Conservation (phyloP, 1,284 basidiomycete species). For the Neonothopanus nambi region DNA sequence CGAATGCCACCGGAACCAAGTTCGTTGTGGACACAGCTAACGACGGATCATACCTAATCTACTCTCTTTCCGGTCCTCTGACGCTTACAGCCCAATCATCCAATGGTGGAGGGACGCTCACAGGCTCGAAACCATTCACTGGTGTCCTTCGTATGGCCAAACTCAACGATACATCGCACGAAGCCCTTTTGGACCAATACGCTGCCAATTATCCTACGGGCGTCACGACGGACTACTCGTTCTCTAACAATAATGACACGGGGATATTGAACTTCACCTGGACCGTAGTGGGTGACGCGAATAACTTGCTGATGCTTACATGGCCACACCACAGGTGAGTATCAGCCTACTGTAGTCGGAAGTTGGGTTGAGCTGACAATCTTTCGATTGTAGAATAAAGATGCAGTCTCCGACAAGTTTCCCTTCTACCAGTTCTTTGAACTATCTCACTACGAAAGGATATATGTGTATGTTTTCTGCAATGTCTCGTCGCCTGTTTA, state of each 20-base stretch:
- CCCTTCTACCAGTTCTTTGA: slow-evolving; percentile 26
- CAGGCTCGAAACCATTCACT: slow-evolving; percentile 31
- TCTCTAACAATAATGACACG: slow-evolving; percentile 23
- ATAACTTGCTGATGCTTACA: slow-evolving; percentile 31
- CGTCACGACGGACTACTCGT: slow-evolving; percentile 30
- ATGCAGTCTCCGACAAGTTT: slow-evolving; percentile 25
- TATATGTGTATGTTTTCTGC: slow-evolving; percentile 24
- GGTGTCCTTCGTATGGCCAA: slow-evolving; percentile 44
- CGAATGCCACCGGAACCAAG: slow-evolving; percentile 26
- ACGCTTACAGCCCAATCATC: slow-evolving; percentile 25
- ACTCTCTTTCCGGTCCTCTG: slow-evolving; percentile 31
- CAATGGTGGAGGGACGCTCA: slow-evolving; percentile 21
- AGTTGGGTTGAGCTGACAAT: neutral
- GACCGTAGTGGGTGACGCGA: slow-evolving; percentile 29
- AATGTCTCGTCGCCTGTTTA: too few species aligned
- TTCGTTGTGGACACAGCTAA: slow-evolving; percentile 27
- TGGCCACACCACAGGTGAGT: slow-evolving; percentile 36
- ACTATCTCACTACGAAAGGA: slow-evolving; percentile 35
- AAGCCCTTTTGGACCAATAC: slow-evolving; percentile 30
- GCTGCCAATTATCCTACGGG: slow-evolving; percentile 31
- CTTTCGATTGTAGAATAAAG: slow-evolving; percentile 19
- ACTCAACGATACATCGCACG: slow-evolving; percentile 28
- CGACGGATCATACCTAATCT: slow-evolving; percentile 32
- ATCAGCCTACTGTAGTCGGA: neutral
- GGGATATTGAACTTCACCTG: slow-evolving; percentile 33